Conservation (phyloP, 2,329 filamentous ascomycete species). For the Diaporthe batatas region DNA sequence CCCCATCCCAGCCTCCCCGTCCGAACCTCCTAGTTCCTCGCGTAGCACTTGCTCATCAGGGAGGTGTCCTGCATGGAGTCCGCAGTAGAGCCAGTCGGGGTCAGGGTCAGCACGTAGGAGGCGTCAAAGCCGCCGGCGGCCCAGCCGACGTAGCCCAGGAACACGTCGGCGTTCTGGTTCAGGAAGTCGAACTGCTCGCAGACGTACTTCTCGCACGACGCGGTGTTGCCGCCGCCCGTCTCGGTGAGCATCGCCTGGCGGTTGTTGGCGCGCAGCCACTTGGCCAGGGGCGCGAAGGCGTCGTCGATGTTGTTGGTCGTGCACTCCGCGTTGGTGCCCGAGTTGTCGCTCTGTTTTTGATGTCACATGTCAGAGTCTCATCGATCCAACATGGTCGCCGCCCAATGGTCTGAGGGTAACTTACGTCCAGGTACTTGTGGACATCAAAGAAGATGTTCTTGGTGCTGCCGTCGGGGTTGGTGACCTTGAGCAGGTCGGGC, state of each 20-base stretch:
- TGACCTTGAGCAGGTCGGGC: conserved; percentile 64
- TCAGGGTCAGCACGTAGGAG: conserved; percentile 48
- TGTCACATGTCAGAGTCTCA: too few relatives aligned
- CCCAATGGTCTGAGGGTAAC: too few relatives aligned
- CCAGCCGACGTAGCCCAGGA: conserved; percentile 49
- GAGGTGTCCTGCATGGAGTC: conserved; percentile 53
- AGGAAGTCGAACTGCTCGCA: conserved; percentile 51
- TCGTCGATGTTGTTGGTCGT: conserved; percentile 59
- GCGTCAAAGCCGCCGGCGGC: conserved; percentile 48
- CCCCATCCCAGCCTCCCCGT: too few relatives aligned
- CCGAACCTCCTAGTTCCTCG: background rate
- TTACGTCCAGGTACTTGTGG: conserved; percentile 67
- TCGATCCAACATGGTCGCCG: too few relatives aligned
- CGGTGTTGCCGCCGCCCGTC: conserved; percentile 54
- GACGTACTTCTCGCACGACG: conserved; percentile 50
- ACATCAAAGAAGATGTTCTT: conserved; percentile 69
- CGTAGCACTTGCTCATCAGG: conserved; percentile 57
- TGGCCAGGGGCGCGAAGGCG: conserved; percentile 51
- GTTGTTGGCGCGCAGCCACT: conserved; percentile 51
- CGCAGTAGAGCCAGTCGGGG: conserved; percentile 48
- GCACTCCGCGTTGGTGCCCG: conserved; percentile 65
- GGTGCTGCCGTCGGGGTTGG: conserved; percentile 69
- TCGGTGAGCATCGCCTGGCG: conserved; percentile 53
- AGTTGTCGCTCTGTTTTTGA: conserved; percentile 57
- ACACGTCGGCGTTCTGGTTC: conserved; percentile 51